phyloP scores from a whole-genome alignment of 148 eudicot species.

The Spergularia marina region DNA sequence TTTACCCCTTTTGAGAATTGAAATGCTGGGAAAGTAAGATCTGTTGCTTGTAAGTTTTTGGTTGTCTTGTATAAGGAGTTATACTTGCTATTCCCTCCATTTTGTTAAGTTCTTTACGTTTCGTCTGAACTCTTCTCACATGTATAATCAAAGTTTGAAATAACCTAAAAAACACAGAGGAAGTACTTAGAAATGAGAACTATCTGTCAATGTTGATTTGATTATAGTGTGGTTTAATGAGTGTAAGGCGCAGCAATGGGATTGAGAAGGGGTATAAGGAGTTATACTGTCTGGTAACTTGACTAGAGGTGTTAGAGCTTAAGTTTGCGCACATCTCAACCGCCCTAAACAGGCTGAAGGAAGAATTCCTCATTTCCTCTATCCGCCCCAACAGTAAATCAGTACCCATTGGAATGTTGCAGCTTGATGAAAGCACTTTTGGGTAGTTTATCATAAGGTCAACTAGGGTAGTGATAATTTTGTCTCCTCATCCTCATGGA shows the following conservation, averaged over 20 bases:
- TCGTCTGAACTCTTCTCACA: no score
- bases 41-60: slow-evolving; percentile 1
- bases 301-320: neutral
- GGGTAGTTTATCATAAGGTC: neutral
- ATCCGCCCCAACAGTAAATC: no score
- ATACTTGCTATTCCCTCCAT: neutral
- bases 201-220: neutral
- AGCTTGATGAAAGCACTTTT: neutral
- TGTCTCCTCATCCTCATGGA: neutral
- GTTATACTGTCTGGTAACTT: slow-evolving; percentile 2
- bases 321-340: neutral
- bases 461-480: neutral
- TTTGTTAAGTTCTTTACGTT: no score
- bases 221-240: neutral
- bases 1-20: neutral
- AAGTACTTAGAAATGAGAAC: no score
- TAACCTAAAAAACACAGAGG: no score
- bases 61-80: neutral
- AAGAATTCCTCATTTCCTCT: neutral
- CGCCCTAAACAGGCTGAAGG: neutral
- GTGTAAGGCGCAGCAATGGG: neutral
- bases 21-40: neutral
- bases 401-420: neutral
- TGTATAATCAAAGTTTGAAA: no score
- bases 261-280: neutral